Base-by-base conservation (phyloP, 2,329 filamentous ascomycete species). In the Colletotrichum sp. region DNA sequence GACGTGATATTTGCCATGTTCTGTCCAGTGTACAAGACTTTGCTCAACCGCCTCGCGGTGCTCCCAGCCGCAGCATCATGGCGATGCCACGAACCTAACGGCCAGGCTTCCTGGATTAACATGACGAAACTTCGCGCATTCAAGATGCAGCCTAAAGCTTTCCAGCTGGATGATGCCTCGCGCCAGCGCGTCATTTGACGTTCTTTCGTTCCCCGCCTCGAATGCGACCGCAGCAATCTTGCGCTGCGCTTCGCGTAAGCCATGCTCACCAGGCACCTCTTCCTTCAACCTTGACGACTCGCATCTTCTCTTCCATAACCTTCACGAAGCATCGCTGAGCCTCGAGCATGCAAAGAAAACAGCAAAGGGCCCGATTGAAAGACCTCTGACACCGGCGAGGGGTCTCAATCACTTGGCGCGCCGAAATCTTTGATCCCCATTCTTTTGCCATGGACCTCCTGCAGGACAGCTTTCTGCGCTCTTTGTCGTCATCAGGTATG, bases 131-230 rank as follows among this genome's bases (percentile, higher is more conserved):
- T 22, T 49, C 11, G 19, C 44, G 19, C n/a, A 22, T 1, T 13
- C 0, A n/a, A 1, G 19, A 49, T n/a, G 1, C n/a, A 49, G n/a
- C 0, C n/a, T 2, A 49, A 7, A 1, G 2, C n/a, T 22, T 4
- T 6, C 0, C n/a, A 4, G 4, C 5, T 1, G 3, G 44, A 49
- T 49, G 44, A 1, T 22, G 19, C 1, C 44, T 22, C 3, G n/a
- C 11, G 44, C 2, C 1, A 22, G 44, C 4, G 5, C n/a, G 44
- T 12, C 44, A 22, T 13, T 49, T 22, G 6, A 49, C 0, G n/a
- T 3, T 22, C 3, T 49, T 22, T 0, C 0, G 11, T 13, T 22
- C 44, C 12, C 19, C 19, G 44, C n/a, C 19, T 13, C 44, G 44
- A 22, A 1, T 49, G 11, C 8, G 11, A 3, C 19, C 11, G 44